Conservation (phyloP, 2,329 filamentous ascomycete genomes). For the Aspergillus pseudoterreus region DNA sequence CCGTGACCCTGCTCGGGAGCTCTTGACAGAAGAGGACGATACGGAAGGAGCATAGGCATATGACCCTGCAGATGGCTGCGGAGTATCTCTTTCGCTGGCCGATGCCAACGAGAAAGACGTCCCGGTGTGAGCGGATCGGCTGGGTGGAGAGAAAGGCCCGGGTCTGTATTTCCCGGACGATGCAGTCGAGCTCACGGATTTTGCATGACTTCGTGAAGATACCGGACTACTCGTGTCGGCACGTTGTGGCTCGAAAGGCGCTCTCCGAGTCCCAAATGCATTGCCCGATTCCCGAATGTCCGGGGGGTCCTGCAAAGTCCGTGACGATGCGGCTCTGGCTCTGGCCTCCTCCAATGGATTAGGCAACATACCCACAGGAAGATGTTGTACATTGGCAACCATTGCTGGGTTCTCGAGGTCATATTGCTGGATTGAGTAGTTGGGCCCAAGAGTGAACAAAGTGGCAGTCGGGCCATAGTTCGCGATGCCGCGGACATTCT, state of each 20-base stretch:
- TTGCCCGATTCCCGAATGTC: constrained; percentile 69
- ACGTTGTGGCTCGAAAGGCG: constrained; percentile 67
- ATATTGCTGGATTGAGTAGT: constrained; percentile 90
- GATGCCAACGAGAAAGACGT: constrained; percentile 46
- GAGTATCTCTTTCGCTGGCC: constrained; percentile 29
- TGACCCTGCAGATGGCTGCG: constrained; percentile 40
- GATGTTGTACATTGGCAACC: constrained; percentile 83
- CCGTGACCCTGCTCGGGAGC: constrained; percentile 56
- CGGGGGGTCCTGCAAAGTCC: constrained; percentile 33
- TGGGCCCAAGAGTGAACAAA: constrained; percentile 83
- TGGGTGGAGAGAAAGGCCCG: constrained; percentile 39
- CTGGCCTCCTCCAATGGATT: constrained; percentile 69
- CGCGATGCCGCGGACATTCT: constrained; percentile 75
- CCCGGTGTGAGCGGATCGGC: constrained; percentile 40
- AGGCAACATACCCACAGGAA: constrained; percentile 71
- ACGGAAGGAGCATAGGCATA: constrained; percentile 39
- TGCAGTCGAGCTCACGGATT: constrained; percentile 59
- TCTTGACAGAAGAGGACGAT: constrained; percentile 47
- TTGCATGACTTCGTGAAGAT: constrained; percentile 54
- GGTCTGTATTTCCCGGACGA: constrained; percentile 45
- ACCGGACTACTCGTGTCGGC: constrained; percentile 68
- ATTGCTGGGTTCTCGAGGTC: constrained; percentile 82
- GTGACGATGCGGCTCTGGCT: constrained; percentile 23
- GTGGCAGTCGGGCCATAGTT: constrained; percentile 88
- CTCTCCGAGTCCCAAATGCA: constrained; percentile 70